These are phyloP conservation scores for Meyerozyma elateridarum DNA, from an alignment of 1,139 yeast genomes.

Conservation along the genomic window DNA sequence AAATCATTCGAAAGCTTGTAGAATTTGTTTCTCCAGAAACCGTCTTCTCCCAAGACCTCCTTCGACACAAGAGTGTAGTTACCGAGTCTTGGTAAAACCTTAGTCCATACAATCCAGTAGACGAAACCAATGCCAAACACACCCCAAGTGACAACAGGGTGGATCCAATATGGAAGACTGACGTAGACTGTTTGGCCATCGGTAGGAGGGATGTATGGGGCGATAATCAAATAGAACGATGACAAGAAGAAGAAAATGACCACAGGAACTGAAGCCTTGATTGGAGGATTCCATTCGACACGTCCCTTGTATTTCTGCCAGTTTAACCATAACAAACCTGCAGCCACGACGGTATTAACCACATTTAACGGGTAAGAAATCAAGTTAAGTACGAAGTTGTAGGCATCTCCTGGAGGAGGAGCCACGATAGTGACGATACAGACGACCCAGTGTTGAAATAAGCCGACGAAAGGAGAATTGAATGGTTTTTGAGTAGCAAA, in stretches of 20 bases:
- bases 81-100: constrained; percentile 52
- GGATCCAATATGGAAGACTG: constrained; percentile 69
- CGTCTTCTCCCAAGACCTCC: constrained; percentile 63
- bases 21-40: constrained; percentile 70
- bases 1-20: constrained; percentile 33
- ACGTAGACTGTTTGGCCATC: constrained; percentile 64
- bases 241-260: constrained; percentile 61
- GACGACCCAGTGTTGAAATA: constrained; percentile 55
- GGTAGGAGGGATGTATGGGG: constrained; percentile 79
- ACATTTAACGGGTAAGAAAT: constrained; percentile 49
- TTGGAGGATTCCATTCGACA: constrained; percentile 69
- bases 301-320: constrained; percentile 49
- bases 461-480: constrained; percentile 47
- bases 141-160: constrained; percentile 81
- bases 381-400: constrained; percentile 45
- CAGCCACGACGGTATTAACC: constrained; percentile 43
- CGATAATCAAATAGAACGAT: constrained; percentile 65
- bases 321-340: constrained; percentile 38
- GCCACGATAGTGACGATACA: constrained; percentile 45
- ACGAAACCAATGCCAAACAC: constrained; percentile 65
- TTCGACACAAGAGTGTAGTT: constrained; percentile 55
- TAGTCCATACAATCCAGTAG: constrained; percentile 70
- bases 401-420: constrained; percentile 48
- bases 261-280: constrained; percentile 63
- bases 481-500: constrained; percentile 43